Base-by-base conservation (phyloP, 441 rosid genomes). In the Macaranga tanarius region DNA sequence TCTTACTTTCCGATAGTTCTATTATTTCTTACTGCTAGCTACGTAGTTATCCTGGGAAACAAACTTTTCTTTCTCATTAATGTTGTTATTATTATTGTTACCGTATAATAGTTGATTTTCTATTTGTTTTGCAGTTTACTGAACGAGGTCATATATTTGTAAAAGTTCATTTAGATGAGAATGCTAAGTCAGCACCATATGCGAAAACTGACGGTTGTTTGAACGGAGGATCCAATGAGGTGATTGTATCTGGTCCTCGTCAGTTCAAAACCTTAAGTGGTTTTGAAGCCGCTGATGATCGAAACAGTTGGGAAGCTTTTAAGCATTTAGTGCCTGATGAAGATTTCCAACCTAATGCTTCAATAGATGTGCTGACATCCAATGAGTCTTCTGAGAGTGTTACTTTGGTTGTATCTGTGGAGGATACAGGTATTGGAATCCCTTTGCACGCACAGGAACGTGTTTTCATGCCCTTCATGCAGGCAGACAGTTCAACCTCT, bases 401-500 rank as follows among this genome's bases (percentile, higher is more conserved):
- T 31, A 83, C 90, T 50, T 79, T 95, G 72, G 80, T 89, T 85
- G 92, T 91, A 25, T 85, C 87, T 11, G 95, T 95, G 68, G 99
- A 95, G 84, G 99, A 95, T 85, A 95, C 98, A 0, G 99, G 99
- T 40, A 88, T 91, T 1, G 99, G 99, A 25, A 92, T 95, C 73
- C 99, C 99, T 20, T 67, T 89, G 58, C 66, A 59, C 11, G 99
- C 98, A 6, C 99, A 95, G 71, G 89, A 88, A 19, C 90, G 93
- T 23, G 92, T 95, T 50, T 95, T 95, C 73, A 88, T 82, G 88
- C 99, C 98, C 26, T 95, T 95, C 75, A 87, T 92, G 91, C 98
- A 95, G 83, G 99, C 95, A 15, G 99, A 92, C 73, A 92, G 98
- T 80, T 95, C 99, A 42, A 92, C 99, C 52, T 95, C 99, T 50